Percentiles rank a stretch among this genome's conserved stretches.
Evolutionary conservation across 768 basidiomycete species (phyloP).

Genomic region (Leccinum obscurum): DNA sequence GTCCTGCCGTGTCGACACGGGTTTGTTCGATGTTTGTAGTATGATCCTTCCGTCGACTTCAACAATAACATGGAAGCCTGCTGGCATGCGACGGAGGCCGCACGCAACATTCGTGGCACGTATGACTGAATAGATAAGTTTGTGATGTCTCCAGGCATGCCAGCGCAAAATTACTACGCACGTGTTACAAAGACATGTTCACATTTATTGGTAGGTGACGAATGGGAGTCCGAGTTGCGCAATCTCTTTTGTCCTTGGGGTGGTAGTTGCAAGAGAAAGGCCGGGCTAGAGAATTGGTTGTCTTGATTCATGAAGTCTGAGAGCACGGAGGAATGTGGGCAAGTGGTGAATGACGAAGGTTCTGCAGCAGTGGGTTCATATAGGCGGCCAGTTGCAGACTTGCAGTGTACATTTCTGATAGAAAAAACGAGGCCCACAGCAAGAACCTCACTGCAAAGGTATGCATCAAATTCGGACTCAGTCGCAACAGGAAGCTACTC

Average conservation of each 20-base stretch:
- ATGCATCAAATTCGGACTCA: no score
- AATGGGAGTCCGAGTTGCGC: background rate
- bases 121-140: background rate
- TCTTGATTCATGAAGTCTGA: background rate
- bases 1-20: background rate
- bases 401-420: no score
- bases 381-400: no score
- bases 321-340: no score
- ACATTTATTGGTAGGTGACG: background rate
- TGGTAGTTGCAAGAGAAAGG: no score
- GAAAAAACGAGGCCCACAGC: no score
- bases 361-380: no score
- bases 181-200: background rate
- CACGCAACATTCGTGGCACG: background rate
- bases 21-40: background rate
- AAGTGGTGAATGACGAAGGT: no score
- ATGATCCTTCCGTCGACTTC: background rate
- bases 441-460: no score
- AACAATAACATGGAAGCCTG: background rate
- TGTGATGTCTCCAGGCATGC: background rate
- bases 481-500: no score
- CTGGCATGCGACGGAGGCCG: background rate
- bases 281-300: background rate
- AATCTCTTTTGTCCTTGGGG: background rate
- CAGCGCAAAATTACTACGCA: background rate